Base-by-base conservation (phyloP, 2,329 filamentous ascomycete genomes). In the Amphichorda felina region DNA sequence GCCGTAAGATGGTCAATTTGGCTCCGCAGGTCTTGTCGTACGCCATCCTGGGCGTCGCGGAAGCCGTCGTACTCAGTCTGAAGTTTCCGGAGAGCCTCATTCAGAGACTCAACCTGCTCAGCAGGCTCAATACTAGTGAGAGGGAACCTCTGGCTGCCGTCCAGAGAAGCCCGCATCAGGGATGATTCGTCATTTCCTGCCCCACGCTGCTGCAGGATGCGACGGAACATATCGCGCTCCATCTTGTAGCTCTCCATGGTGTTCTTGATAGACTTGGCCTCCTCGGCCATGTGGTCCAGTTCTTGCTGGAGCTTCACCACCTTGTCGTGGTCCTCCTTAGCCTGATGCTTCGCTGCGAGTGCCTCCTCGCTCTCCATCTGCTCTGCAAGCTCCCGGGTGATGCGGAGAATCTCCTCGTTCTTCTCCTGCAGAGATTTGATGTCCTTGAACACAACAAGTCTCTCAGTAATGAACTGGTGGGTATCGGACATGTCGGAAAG, bases 191-290 rank as follows among this genome's bases (percentile, higher is more conserved):
- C 80, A 10, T 63, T 67, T 53, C 72, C 52, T 51, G 71, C 50
- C 50, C 67, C 54, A 60, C 78, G 57, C 42, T 91, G 83, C 45
- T 89, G 83, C 21, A 95, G 72, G 66, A 96, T 88, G 35, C 88
- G 86, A 16, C 89, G 79, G 78, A 95, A 96, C 75, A 95, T 95
- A 53, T 98, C 89, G 42, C 91, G 80, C 61, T 98, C 91, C 48
- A 87, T 85, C 53, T 91, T 86, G 55, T 94, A 94, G 55, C 85
- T 94, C 63, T 94, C 85, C 43, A 87, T 83, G 38, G 88, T 84
- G 21, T 82, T 77, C 30, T 82, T 76, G 44, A 94, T 79, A 10
- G 82, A 82, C 45, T 80, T 75, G 35, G 94, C 75, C 53, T 95
- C 87, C 43, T 95, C 89, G 39, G 85, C 78, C 55, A 89, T 55